Evolutionary conservation across 345 rosid genomes (phyloP).

Genomic region (Eucalyptus cloeziana): DNA sequence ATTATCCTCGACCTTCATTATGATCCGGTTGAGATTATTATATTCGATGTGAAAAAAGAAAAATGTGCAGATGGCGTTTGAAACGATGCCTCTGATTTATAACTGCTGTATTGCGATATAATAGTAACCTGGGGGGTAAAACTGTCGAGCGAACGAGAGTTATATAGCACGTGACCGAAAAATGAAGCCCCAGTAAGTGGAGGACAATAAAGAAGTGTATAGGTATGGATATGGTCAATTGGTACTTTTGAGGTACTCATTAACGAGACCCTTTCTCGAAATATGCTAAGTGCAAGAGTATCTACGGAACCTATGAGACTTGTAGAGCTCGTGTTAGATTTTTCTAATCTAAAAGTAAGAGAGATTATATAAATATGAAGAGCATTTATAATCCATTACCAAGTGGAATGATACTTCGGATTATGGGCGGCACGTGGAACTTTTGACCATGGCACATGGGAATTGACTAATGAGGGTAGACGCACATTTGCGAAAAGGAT

Average conservation of each 20-base stretch:
- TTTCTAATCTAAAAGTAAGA: background rate
- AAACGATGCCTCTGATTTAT: background rate
- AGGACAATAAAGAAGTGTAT: background rate
- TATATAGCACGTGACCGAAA: background rate
- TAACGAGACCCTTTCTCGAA: background rate
- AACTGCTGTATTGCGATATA: background rate
- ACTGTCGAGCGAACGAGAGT: background rate
- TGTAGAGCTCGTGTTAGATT: background rate
- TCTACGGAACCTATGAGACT: background rate
- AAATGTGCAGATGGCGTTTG: background rate
- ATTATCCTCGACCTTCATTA: too few species aligned
- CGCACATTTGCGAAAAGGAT: rapidly evolving
- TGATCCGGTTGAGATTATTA: too few species aligned
- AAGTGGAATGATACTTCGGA: too few species aligned
- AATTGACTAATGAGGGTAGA: background rate
- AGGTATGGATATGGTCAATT: background rate
- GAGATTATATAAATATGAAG: too few species aligned
- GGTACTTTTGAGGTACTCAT: too few species aligned
- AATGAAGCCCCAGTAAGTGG: background rate
- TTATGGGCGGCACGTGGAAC: background rate
- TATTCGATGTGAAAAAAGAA: too few species aligned
- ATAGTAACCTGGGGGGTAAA: background rate
- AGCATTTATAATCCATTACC: background rate
- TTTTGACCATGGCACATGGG: background rate
- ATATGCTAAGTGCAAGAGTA: background rate